Percentiles rank a stretch among this genome's conserved stretches.
phyloP scores from a whole-genome alignment of 352 stramenopile genomes.

The Pythium rishiriense region DNA sequence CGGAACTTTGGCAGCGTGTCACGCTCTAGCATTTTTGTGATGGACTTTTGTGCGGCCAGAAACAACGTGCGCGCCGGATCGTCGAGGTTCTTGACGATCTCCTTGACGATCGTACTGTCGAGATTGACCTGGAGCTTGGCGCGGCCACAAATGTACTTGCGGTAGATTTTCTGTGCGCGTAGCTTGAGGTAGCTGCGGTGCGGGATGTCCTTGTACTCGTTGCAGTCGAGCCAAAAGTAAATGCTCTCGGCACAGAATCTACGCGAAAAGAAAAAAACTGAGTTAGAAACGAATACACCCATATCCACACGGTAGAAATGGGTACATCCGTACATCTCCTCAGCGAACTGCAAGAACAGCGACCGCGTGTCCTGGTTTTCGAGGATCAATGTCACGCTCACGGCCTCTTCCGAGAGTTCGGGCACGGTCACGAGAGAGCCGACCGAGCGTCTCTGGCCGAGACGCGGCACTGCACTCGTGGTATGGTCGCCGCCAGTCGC shows the following conservation, averaged over 20 bases:
- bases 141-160: slow-evolving; percentile 69
- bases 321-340: slow-evolving; percentile 67
- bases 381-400: slow-evolving; percentile 60
- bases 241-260: slow-evolving; percentile 82
- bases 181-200: slow-evolving; percentile 74
- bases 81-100: slow-evolving; percentile 58
- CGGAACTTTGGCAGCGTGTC: slow-evolving; percentile 76
- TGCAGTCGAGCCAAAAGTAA: slow-evolving; percentile 86
- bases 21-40: slow-evolving; percentile 77
- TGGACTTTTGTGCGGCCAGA: slow-evolving; percentile 53
- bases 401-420: slow-evolving; percentile 37
- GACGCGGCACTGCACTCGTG: no score
- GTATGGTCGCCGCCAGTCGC: not conserved
- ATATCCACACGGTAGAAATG: slow-evolving; percentile 1
- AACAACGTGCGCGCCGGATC: slow-evolving; percentile 63
- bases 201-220: slow-evolving; percentile 79
- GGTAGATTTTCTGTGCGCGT: slow-evolving; percentile 77
- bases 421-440: not conserved
- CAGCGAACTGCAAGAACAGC: slow-evolving; percentile 70
- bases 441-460: slow-evolving; percentile 8
- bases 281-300: not conserved
- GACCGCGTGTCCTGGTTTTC: slow-evolving; percentile 61
- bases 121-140: slow-evolving; percentile 75
- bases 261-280: not conserved
- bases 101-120: slow-evolving; percentile 51